Evolutionary conservation across 2,329 filamentous ascomycete genomes (phyloP), one percentile per base, ranked within the genome.

Genomic region (Pestalotiopsis sp.): DNA sequence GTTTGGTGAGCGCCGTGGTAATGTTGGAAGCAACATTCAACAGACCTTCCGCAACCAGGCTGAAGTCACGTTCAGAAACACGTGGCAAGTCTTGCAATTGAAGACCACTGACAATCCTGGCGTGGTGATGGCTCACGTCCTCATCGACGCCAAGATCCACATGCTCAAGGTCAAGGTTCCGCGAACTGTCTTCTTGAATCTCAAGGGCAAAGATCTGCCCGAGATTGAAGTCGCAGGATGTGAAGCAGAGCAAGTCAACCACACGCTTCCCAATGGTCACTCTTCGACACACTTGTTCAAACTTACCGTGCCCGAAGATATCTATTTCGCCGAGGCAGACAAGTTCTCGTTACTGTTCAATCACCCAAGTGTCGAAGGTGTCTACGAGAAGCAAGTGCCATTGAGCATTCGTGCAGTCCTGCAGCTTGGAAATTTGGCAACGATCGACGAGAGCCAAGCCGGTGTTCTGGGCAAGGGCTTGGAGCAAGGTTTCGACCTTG

Each of bases 111-210:
- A 96, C 63, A 92, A 87, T 23, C 94, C 95, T 2, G 96, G 97
- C 11, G 89, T 97, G 73, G 93, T 99, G 36, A 89, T 87, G 66
- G 95, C 95, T 0, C 95, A 95, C 76, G 93, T 98, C 5, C 85
- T 99, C 69, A 98, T 99, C 72, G 96, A 98, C 77, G 91, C 91
- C 73, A 98, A 97, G 82, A 89, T 99, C 12, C 95, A 99, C 79
- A 85, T 89, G 3, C 83, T 99, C 70, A 98, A 94, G 78, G 86
- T 99, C 77, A 92, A 94, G 69, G 95, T 99, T 25, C 94, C 93
- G 3, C 90, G 96, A 23, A 92, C 95, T 74, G 85, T 99, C 3
- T 99, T 95, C 78, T 86, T 99, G 65, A 99, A 99, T 75, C 83
- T 99, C 69, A 97, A 97, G 80, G 90, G 90, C 73, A 91, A 93